phyloP scores from a whole-genome alignment of 139 green algal species.

The Astrephomene gubernaculifera region DNA sequence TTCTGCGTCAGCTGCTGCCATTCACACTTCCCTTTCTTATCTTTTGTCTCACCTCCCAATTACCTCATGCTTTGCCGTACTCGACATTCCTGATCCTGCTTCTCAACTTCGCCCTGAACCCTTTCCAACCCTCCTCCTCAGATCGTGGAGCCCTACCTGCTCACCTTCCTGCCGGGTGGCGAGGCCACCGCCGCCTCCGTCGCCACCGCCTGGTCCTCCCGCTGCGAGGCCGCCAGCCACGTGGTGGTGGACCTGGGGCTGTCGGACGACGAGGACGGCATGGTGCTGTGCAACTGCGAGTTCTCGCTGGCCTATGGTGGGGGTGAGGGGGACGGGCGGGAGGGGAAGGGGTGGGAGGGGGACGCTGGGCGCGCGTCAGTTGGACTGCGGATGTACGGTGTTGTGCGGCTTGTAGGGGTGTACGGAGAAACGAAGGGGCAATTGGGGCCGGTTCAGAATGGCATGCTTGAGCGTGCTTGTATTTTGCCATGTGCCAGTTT shows the following conservation, averaged over 20 bases:
- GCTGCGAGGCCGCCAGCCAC: conserved; percentile 19
- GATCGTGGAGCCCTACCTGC: conserved; percentile 76
- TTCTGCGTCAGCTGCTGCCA: too few relatives aligned
- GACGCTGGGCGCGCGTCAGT: background rate
- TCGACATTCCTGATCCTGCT: too few relatives aligned
- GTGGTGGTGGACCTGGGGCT: conserved; percentile 43
- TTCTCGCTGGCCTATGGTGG: conserved; percentile 91
- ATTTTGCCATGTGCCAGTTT: too few relatives aligned
- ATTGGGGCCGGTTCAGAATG: too few relatives aligned
- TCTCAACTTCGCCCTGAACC: too few relatives aligned
- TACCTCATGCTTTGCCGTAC: too few relatives aligned
- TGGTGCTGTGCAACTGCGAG: conserved; percentile 88
- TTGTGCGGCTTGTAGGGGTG: too few relatives aligned
- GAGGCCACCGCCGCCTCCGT: conserved; percentile 48
- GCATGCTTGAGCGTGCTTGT: too few relatives aligned
- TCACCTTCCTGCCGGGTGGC: conserved; percentile 38
- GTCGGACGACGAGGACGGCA: conserved; percentile 80
- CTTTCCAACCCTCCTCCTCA: background rate
- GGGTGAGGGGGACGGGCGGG: conserved; percentile 26
- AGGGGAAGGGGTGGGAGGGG: background rate
- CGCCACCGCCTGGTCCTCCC: conserved; percentile 5
- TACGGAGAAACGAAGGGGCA: too few relatives aligned
- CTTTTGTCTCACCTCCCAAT: too few relatives aligned
- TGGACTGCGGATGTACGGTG: too few relatives aligned
- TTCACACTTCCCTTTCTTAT: too few relatives aligned